Conservation (phyloP, 768 basidiomycete genomes). For the Boletus vermiculosoides region DNA sequence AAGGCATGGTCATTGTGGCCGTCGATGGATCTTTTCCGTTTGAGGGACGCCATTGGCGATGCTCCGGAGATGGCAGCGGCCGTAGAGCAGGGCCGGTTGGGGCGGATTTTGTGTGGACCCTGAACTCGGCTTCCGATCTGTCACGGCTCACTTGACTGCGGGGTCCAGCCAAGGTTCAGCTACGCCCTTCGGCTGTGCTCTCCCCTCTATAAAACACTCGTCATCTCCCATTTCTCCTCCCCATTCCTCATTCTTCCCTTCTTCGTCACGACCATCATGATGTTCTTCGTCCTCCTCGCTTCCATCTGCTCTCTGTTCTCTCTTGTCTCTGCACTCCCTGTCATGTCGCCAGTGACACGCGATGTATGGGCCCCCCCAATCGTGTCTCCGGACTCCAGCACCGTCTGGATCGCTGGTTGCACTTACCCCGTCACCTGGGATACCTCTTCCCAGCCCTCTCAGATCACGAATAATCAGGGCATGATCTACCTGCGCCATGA, state of each 20-base stretch:
- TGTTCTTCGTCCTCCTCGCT: too few relatives aligned
- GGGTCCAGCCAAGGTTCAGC: neutral
- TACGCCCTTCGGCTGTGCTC: constrained; percentile 4
- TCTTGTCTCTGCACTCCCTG: too few relatives aligned
- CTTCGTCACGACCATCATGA: too few relatives aligned
- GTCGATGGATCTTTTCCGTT: constrained; percentile 31
- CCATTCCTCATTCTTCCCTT: neutral
- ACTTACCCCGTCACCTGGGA: constrained; percentile 48
- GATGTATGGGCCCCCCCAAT: constrained; percentile 53
- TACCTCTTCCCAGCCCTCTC: constrained; percentile 37
- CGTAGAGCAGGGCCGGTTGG: neutral
- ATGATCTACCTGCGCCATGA: constrained; percentile 42
- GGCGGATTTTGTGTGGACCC: neutral
- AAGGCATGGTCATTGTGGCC: neutral
- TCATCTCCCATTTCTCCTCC: neutral
- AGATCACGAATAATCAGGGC: constrained; percentile 50
- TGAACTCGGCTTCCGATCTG: neutral
- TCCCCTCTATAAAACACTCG: constrained; percentile 14
- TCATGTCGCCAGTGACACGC: constrained; percentile 16
- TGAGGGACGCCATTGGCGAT: constrained; percentile 29
- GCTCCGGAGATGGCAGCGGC: constrained; percentile 14
- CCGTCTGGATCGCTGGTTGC: constrained; percentile 42
- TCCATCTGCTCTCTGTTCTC: too few relatives aligned
- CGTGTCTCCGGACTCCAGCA: constrained; percentile 33
- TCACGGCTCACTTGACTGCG: neutral